Evolutionary conservation across 768 basidiomycete genomes (phyloP), one percentile per base, ranked within the genome.

Genomic region (Coprinellus aureogranulatus): DNA sequence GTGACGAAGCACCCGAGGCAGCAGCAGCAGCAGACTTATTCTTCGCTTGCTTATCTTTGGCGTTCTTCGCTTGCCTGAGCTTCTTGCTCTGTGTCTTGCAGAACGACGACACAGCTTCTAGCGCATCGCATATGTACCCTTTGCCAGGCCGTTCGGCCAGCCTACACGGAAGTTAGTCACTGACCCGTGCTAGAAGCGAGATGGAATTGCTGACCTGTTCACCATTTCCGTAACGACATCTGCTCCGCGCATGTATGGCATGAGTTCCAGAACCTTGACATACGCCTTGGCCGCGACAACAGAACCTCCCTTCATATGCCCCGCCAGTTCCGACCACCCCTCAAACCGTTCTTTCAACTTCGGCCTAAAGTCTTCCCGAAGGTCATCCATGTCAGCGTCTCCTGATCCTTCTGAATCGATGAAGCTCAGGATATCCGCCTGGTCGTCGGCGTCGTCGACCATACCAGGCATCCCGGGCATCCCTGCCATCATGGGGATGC

Each of bases 171-270:
- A 20, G 6, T 14, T 23, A 11, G 5, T 9, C 27, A 62, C 14
- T 48, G 23, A 42, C 12, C 14, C 30, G 45, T 47, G 25, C 20
- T 18, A 11, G n/a, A 27, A 25, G 10, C 30, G 25, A 11, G 22
- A n/a, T 50, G 22, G 12, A 18, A 9, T 27, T 52, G 14, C 69
- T 78, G 25, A 85, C 87, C 81, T 75, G 40, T 59, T 61, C 1
- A 77, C 66, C 82, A 89, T 84, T 64, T 84, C 84, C 16, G 78
- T 78, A 0, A 81, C 77, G 11, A 85, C 66, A 58, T 88, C 87
- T 1, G 57, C 51, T 5, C 69, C 78, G 10, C 72, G 69, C 47
- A 89, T 61, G 63, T 78, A 88, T 1, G 86, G 85, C 85, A 89
- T 85, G 48, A 76, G 61, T 39, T 75, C 74, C 12, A 82, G 30